Percentiles rank a stretch among this genome's conserved stretches.
Evolutionary conservation across 768 basidiomycete genomes (phyloP).

Genomic region (Hygrophorus russula): DNA sequence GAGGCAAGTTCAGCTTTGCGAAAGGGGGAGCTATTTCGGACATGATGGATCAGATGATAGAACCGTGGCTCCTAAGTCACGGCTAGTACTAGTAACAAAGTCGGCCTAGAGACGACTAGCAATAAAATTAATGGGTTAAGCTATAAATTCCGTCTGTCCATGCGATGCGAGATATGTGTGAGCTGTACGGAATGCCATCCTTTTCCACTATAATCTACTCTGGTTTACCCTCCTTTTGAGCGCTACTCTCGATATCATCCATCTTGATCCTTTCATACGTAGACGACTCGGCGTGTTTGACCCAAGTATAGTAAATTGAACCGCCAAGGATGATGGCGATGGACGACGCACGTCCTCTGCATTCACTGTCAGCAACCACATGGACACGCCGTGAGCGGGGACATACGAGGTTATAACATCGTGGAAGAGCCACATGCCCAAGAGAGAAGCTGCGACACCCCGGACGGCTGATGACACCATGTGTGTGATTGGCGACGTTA

Average conservation of each 20-base stretch:
- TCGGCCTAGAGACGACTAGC: too few relatives aligned
- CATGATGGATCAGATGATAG: conserved; percentile 22
- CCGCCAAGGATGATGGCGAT: conserved; percentile 75
- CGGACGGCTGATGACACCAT: conserved; percentile 96
- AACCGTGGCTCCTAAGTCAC: neutral
- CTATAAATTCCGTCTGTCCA: neutral
- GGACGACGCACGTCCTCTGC: conserved; percentile 70
- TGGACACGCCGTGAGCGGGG: neutral
- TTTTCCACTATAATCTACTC: neutral
- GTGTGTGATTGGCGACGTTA: conserved; percentile 95
- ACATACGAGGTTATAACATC: conserved; percentile 75
- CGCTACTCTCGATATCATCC: conserved; percentile 37
- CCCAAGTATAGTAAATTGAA: conserved; percentile 82
- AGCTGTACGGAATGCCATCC: too few relatives aligned
- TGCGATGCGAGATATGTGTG: too few relatives aligned
- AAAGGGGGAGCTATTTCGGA: conserved; percentile 34
- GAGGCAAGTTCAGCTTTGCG: conserved; percentile 45
- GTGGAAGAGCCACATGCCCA: conserved; percentile 71
- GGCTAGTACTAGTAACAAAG: too few relatives aligned
- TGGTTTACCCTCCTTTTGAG: neutral
- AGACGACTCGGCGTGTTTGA: conserved; percentile 56
- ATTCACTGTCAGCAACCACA: neutral
- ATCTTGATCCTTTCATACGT: conserved; percentile 33
- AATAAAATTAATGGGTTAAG: too few relatives aligned
- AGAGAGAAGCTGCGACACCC: conserved; percentile 82